Evolutionary conservation across 164 flowering plant genomes (phyloP).

Genomic region (Litsea cubeba): DNA sequence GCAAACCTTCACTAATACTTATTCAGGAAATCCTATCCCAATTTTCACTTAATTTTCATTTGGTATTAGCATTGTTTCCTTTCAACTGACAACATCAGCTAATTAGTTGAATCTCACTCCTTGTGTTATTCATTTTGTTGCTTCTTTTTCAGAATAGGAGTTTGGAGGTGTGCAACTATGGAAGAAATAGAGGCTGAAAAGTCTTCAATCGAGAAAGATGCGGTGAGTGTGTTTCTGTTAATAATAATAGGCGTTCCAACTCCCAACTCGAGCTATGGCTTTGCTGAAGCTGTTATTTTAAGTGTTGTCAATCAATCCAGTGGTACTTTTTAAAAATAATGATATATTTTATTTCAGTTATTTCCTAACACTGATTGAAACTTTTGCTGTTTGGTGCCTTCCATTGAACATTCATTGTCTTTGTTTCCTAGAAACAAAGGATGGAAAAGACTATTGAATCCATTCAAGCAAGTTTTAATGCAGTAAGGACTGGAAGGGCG

Average conservation of each 20-base stretch:
- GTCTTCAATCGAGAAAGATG: constrained; percentile 66
- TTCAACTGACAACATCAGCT: background rate
- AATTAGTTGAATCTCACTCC: background rate
- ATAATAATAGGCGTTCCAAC: background rate
- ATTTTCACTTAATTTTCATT: background rate
- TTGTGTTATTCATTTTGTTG: background rate
- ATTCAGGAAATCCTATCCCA: background rate
- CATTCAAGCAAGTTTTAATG: constrained; percentile 63
- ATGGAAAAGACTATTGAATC: constrained; percentile 89
- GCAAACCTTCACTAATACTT: background rate
- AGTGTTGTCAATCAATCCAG: background rate
- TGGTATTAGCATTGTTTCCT: background rate
- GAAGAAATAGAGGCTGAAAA: constrained; percentile 93
- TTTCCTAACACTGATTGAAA: background rate
- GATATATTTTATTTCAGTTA: background rate
- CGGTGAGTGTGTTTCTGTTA: constrained; percentile 40
- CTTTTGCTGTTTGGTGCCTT: background rate
- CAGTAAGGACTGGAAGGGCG: constrained; percentile 87
- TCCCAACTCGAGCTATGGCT: background rate
- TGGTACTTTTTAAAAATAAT: background rate
- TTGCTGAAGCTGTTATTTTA: background rate
- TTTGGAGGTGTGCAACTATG: constrained; percentile 69
- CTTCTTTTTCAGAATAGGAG: constrained; percentile 39
- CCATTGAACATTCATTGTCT: background rate
- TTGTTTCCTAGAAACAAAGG: constrained; percentile 54